A percentile compares a stretch with the other conserved stretches of the same genome.
These are phyloP conservation scores for Xylaria sp. DNA, from an alignment of 2,329 filamentous ascomycete species.

Conservation along the genomic window DNA sequence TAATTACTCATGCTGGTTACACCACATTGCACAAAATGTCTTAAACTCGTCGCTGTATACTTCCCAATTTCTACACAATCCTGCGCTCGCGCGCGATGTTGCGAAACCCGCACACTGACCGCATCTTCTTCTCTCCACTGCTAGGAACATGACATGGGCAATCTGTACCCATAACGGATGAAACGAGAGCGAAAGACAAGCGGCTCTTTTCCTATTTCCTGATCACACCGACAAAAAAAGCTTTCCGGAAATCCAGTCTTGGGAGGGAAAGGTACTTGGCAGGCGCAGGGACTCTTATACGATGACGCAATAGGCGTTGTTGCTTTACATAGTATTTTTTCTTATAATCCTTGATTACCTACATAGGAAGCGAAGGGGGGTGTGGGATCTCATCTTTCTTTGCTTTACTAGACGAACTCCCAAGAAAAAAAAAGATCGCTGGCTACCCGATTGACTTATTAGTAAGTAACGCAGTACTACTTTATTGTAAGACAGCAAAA, in stretches of 20 bases:
- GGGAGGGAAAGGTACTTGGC: background rate
- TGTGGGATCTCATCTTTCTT: background rate
- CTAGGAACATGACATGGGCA: constrained; percentile 71
- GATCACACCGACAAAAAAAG: no score
- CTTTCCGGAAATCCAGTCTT: background rate
- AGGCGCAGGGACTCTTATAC: background rate
- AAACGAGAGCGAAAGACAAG: background rate
- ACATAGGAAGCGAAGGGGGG: background rate
- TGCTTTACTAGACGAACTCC: background rate
- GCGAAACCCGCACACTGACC: constrained; percentile 20
- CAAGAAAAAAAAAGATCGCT: background rate
- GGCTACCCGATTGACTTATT: background rate
- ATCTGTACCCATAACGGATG: constrained; percentile 55
- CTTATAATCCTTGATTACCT: no score
- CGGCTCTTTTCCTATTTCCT: background rate
- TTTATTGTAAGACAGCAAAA: no score
- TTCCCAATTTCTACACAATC: constrained; percentile 5
- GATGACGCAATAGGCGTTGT: background rate
- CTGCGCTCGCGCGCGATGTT: background rate
- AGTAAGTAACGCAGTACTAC: no score
- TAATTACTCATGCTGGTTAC: background rate
- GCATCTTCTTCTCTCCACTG: constrained; percentile 7
- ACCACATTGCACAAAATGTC: background rate
- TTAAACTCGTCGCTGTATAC: constrained; percentile 20
- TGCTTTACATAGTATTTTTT: background rate